These are phyloP conservation scores for Lyophyllum semitale DNA, from an alignment of 768 basidiomycete species.

Conservation along the genomic window DNA sequence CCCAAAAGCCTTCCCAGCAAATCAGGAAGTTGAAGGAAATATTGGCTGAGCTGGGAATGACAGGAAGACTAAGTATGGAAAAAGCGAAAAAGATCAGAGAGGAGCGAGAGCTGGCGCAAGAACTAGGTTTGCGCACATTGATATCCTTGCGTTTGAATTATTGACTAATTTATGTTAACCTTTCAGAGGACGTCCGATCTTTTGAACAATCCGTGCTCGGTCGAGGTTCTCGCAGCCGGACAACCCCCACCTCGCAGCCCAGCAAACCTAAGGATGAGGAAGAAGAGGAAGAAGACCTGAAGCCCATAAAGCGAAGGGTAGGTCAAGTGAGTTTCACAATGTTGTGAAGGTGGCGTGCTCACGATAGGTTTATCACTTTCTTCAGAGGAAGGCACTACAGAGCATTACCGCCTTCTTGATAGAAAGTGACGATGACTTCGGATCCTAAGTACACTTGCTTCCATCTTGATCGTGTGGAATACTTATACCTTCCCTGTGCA, in stretches of 20 bases:
- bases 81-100: constrained; percentile 78
- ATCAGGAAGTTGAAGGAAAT: constrained; percentile 66
- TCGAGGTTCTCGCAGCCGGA: constrained; percentile 26
- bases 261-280: constrained; percentile 24
- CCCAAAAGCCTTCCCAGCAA: constrained; percentile 59
- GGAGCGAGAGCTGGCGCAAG: constrained; percentile 74
- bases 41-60: constrained; percentile 78
- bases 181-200: constrained; percentile 71
- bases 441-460: not conserved
- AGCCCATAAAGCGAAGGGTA: constrained; percentile 39
- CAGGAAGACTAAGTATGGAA: constrained; percentile 72
- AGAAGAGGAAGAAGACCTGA: constrained; percentile 30
- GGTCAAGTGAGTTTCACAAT: constrained; percentile 41
- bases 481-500: not conserved
- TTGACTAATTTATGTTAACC: not conserved
- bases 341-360: not conserved
- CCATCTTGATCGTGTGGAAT: not conserved
- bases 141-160: not conserved
- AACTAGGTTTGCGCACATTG: constrained; percentile 59
- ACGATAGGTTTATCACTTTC: constrained; percentile 23
- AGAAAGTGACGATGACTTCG: constrained; percentile 65
- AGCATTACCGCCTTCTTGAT: constrained; percentile 74
- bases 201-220: constrained; percentile 59
- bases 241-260: not conserved
- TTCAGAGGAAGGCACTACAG: constrained; percentile 28